Evolutionary conservation across 2,329 filamentous ascomycete species (phyloP).

Genomic region (Trichoderma atrobrunneum): DNA sequence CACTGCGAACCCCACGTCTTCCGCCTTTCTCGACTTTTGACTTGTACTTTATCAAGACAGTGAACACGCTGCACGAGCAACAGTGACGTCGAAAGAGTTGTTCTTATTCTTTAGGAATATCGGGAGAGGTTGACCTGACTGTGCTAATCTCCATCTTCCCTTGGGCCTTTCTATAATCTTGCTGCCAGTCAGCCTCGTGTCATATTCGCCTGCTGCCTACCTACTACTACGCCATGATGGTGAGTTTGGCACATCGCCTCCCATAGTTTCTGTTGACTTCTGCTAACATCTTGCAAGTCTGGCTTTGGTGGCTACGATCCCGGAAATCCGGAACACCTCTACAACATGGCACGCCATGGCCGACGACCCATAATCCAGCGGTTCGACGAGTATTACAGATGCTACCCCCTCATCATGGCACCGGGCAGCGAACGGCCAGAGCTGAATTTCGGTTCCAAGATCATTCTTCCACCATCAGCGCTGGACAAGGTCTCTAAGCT

Average conservation of each 20-base stretch:
- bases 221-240: background rate
- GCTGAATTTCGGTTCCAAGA: constrained; percentile 95
- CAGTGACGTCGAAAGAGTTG: background rate
- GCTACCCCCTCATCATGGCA: constrained; percentile 93
- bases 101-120: background rate
- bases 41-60: background rate
- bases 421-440: constrained; percentile 84
- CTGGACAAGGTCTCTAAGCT: constrained; percentile 94
- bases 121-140: background rate
- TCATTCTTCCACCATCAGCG: constrained; percentile 93
- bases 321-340: constrained; percentile 47
- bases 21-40: constrained; percentile 20
- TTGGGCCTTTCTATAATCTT: background rate
- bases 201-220: background rate
- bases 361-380: constrained; percentile 61
- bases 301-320: constrained; percentile 46
- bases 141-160: background rate
- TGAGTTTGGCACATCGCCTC: background rate
- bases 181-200: background rate
- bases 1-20: constrained; percentile 23
- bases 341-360: constrained; percentile 46
- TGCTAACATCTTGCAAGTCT: constrained; percentile 29
- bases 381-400: constrained; percentile 98
- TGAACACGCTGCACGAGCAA: background rate
- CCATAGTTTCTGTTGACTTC: background rate